Evolutionary conservation across 805 yeast species (phyloP).

Genomic region (Candida argentea): DNA sequence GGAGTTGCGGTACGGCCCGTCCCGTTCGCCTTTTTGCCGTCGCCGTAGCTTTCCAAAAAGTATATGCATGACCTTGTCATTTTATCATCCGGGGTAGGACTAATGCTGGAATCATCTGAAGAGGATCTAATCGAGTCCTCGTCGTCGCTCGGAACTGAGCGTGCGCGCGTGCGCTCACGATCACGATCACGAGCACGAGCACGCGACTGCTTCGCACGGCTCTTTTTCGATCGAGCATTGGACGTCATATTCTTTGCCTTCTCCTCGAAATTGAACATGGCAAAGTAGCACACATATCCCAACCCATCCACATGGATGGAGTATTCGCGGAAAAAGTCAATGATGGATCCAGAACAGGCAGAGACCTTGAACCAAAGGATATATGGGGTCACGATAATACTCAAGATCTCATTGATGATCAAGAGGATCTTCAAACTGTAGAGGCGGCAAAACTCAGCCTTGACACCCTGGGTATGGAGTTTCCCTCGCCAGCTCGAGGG

Average conservation of each 20-base stretch:
- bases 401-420: slow-evolving; percentile 66
- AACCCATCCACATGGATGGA: slow-evolving; percentile 89
- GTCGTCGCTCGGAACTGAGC: slow-evolving; percentile 7
- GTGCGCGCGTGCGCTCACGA: slow-evolving; percentile 4
- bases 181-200: slow-evolving; percentile 4
- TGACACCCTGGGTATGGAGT: slow-evolving; percentile 77
- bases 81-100: slow-evolving; percentile 47
- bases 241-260: slow-evolving; percentile 37
- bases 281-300: slow-evolving; percentile 90
- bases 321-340: slow-evolving; percentile 86
- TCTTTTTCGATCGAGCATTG: slow-evolving; percentile 13
- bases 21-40: slow-evolving; percentile 6
- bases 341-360: slow-evolving; percentile 57
- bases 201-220: slow-evolving; percentile 8
- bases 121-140: slow-evolving; percentile 6
- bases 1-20: background rate
- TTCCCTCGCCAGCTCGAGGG: slow-evolving; percentile 83
- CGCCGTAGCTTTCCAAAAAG: slow-evolving; percentile 73
- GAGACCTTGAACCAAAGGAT: slow-evolving; percentile 83
- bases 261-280: slow-evolving; percentile 78
- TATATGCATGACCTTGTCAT: slow-evolving; percentile 88
- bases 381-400: slow-evolving; percentile 79
- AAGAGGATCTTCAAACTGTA: slow-evolving; percentile 67
- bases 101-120: slow-evolving; percentile 8
- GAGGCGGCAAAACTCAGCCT: slow-evolving; percentile 67